A percentile compares a stretch with the other conserved stretches of the same genome.
Conservation (phyloP, 495 filamentous ascomycete species). For the Astrocystis sublimbata region DNA sequence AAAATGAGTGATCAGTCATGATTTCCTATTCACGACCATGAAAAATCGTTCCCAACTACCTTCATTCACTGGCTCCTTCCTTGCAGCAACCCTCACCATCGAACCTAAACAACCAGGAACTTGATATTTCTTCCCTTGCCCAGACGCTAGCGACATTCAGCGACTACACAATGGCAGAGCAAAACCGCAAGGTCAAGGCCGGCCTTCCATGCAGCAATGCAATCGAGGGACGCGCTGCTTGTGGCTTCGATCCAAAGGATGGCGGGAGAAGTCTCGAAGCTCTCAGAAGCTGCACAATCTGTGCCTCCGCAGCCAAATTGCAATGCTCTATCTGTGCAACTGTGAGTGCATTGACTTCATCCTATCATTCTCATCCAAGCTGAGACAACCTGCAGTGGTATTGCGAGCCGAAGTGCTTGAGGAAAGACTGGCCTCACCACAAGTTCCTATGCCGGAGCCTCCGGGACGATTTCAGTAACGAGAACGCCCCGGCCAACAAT, state of each 20-base stretch:
- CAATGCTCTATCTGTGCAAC: neutral
- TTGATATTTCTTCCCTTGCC: neutral
- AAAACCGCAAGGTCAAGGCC: neutral
- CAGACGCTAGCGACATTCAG: neutral
- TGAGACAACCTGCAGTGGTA: neutral
- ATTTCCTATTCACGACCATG: too few relatives aligned
- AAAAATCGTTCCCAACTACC: too few relatives aligned
- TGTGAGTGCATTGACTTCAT: neutral
- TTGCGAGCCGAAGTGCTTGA: neutral
- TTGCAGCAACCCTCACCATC: too few relatives aligned
- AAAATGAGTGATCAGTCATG: too few relatives aligned
- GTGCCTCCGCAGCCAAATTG: neutral
- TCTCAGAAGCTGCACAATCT: slow-evolving; percentile 6
- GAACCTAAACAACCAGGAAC: too few relatives aligned
- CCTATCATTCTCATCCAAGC: neutral
- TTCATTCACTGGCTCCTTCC: too few relatives aligned
- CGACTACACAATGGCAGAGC: neutral
- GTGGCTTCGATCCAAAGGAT: neutral
- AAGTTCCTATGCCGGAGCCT: neutral
- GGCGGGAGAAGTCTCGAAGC: neutral
- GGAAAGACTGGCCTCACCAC: slow-evolving; percentile 4
- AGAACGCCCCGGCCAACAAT: neutral
- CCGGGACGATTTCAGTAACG: neutral
- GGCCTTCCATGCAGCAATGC: neutral
- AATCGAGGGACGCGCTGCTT: neutral